Conservation (phyloP, 2,329 filamentous ascomycete species). For the Cercospora citrullina region DNA sequence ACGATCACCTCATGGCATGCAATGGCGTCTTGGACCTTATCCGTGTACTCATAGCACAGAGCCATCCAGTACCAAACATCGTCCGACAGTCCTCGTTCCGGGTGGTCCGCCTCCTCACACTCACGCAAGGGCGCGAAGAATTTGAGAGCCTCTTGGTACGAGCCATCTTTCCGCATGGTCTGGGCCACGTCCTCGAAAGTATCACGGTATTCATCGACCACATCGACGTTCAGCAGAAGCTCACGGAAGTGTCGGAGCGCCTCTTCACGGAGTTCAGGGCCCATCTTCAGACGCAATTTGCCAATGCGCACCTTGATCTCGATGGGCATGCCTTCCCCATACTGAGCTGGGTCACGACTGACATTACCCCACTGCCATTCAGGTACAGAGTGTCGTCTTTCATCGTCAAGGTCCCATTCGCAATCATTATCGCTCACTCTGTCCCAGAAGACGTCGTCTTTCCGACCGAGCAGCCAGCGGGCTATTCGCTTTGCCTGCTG, state of each 20-base stretch:
- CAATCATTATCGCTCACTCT: constrained; percentile 68
- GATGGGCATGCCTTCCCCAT: constrained; percentile 72
- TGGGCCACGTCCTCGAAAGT: constrained; percentile 74
- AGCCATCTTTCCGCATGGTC: constrained; percentile 53
- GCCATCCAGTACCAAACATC: constrained; percentile 58
- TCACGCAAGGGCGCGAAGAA: constrained; percentile 55
- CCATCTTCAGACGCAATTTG: constrained; percentile 73
- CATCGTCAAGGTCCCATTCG: constrained; percentile 81
- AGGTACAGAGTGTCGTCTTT: constrained; percentile 62
- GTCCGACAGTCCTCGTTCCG: constrained; percentile 41
- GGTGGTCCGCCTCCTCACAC: constrained; percentile 42
- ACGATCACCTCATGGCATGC: constrained; percentile 74
- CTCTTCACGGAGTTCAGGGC: constrained; percentile 63
- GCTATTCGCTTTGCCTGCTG: constrained; percentile 68
- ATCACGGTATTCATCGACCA: constrained; percentile 68
- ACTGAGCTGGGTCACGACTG: constrained; percentile 55
- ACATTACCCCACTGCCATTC: constrained; percentile 58
- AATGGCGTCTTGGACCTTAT: constrained; percentile 68
- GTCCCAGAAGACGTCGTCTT: constrained; percentile 77
- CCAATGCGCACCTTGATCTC: constrained; percentile 84
- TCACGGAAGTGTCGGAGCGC: constrained; percentile 58
- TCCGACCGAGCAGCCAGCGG: constrained; percentile 79
- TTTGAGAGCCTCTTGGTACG: constrained; percentile 57
- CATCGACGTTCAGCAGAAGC: constrained; percentile 65
- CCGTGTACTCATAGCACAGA: constrained; percentile 67